phyloP scores from a whole-genome alignment of 495 filamentous ascomycete genomes.

The Eremomyces bilateralis region DNA sequence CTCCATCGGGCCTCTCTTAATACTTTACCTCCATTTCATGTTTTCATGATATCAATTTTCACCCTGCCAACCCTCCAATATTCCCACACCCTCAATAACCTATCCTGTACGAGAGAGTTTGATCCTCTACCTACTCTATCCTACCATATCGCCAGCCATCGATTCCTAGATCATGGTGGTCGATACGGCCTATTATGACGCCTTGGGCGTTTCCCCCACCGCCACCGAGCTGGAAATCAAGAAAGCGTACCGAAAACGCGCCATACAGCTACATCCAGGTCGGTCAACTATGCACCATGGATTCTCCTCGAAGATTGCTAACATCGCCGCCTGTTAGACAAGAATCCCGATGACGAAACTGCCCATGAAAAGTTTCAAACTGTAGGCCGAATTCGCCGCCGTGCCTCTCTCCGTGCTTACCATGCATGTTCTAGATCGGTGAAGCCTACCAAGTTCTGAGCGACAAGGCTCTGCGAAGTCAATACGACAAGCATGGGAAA shows the following conservation, averaged over 20 bases:
- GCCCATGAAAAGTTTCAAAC: slow-evolving; percentile 84
- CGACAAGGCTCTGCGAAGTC: slow-evolving; percentile 59
- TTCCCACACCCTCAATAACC: background rate
- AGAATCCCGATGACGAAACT: slow-evolving; percentile 93
- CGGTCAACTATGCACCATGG: slow-evolving; percentile 8
- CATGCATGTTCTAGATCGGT: slow-evolving; percentile 38
- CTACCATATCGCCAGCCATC: too few relatives aligned
- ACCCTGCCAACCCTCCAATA: background rate
- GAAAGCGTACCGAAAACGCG: slow-evolving; percentile 95
- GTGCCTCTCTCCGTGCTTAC: slow-evolving; percentile 2
- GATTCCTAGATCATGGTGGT: slow-evolving; percentile 22
- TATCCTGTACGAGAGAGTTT: background rate
- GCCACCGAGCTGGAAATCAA: slow-evolving; percentile 95
- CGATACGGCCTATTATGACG: slow-evolving; percentile 46
- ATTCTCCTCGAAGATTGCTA: background rate
- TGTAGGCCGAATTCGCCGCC: slow-evolving; percentile 27
- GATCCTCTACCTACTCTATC: background rate
- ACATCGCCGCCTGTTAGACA: slow-evolving; percentile 34
- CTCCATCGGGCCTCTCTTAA: too few relatives aligned
- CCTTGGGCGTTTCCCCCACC: slow-evolving; percentile 64
- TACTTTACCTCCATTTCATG: background rate
- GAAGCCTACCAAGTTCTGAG: slow-evolving; percentile 97
- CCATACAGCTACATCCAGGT: slow-evolving; percentile 61
- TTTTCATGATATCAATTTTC: background rate
- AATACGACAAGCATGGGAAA: slow-evolving; percentile 95